A percentile compares a stretch with the other conserved stretches of the same genome.
These are phyloP conservation scores for Penicilliopsis zonata DNA, from an alignment of 495 filamentous ascomycete genomes.

Conservation along the genomic window DNA sequence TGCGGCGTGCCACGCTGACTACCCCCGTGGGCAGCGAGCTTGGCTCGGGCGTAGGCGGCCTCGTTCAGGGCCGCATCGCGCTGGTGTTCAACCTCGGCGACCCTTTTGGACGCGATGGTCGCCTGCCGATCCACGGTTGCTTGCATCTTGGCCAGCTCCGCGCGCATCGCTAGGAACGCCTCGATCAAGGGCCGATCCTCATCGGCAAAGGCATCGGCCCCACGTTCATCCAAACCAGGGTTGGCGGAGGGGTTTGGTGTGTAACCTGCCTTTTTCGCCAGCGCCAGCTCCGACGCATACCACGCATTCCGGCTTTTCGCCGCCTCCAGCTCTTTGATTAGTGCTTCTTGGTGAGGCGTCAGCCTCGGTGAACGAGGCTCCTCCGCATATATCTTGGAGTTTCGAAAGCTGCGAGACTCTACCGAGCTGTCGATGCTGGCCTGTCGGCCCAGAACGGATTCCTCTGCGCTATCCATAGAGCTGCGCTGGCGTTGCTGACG, in stretches of 20 bases:
- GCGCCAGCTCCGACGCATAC: slow-evolving; percentile 88
- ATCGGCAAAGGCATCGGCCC: slow-evolving; percentile 67
- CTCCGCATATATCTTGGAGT: slow-evolving; percentile 25
- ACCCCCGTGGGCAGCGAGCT: slow-evolving; percentile 70
- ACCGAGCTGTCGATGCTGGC: slow-evolving; percentile 31
- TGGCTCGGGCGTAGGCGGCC: slow-evolving; percentile 89
- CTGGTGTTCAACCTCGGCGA: slow-evolving; percentile 88
- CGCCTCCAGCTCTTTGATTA: slow-evolving; percentile 74
- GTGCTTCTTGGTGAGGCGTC: slow-evolving; percentile 36
- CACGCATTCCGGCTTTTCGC: slow-evolving; percentile 81
- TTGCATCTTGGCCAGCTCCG: slow-evolving; percentile 67
- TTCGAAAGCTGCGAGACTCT: slow-evolving; percentile 27
- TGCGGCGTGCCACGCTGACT: slow-evolving; percentile 61
- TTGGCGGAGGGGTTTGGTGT: slow-evolving; percentile 57
- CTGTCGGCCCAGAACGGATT: slow-evolving; percentile 31
- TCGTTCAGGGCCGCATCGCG: slow-evolving; percentile 84
- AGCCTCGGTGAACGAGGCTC: slow-evolving; percentile 34
- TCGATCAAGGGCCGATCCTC: slow-evolving; percentile 89
- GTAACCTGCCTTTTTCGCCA: slow-evolving; percentile 84
- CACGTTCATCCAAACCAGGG: slow-evolving; percentile 63
- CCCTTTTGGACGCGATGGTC: slow-evolving; percentile 67
- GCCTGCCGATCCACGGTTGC: slow-evolving; percentile 77
- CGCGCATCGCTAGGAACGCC: slow-evolving; percentile 80
- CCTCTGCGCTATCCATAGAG: slow-evolving; percentile 34
- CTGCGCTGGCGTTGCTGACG: slow-evolving; percentile 29